Conservation (phyloP, 2,329 filamentous ascomycete species). For the Scedosporium minutisporum region DNA sequence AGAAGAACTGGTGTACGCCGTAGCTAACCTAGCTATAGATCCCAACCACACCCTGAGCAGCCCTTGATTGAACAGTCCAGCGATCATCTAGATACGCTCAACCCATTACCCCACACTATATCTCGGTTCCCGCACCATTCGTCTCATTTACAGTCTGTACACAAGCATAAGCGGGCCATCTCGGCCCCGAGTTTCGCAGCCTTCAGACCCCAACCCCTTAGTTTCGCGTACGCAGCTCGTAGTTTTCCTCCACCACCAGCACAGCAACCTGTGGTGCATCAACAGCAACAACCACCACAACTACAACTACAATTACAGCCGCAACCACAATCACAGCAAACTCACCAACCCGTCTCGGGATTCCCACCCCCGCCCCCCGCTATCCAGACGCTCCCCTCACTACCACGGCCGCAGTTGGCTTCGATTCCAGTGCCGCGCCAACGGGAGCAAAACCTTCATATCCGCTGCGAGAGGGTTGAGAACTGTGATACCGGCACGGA, state of each 20-base stretch:
- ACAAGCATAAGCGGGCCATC: slow-evolving; percentile 35
- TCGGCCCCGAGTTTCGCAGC: slow-evolving; percentile 38
- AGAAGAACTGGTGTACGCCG: not conserved
- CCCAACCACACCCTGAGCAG: not conserved
- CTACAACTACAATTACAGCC: not conserved
- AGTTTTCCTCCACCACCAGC: not conserved
- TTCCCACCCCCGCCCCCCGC: not conserved
- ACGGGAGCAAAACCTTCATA: not conserved
- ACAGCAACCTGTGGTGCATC: not conserved
- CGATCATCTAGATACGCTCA: slow-evolving; percentile 1
- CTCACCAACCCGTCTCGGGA: not conserved
- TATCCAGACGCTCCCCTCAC: not conserved
- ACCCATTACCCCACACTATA: not conserved
- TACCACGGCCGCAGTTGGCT: not conserved
- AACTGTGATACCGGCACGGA: slow-evolving; percentile 51
- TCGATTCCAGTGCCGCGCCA: not conserved
- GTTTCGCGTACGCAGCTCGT: not conserved
- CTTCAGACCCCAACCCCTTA: slow-evolving; percentile 9
- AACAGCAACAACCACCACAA: no score
- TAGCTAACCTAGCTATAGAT: not conserved
- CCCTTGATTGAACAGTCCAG: not conserved
- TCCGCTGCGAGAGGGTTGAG: slow-evolving; percentile 10
- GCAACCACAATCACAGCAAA: not conserved
- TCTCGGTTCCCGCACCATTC: not conserved
- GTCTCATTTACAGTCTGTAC: not conserved